phyloP scores from a whole-genome alignment of 176 grass and related monocot genomes.

The Aegilops sharonensis region DNA sequence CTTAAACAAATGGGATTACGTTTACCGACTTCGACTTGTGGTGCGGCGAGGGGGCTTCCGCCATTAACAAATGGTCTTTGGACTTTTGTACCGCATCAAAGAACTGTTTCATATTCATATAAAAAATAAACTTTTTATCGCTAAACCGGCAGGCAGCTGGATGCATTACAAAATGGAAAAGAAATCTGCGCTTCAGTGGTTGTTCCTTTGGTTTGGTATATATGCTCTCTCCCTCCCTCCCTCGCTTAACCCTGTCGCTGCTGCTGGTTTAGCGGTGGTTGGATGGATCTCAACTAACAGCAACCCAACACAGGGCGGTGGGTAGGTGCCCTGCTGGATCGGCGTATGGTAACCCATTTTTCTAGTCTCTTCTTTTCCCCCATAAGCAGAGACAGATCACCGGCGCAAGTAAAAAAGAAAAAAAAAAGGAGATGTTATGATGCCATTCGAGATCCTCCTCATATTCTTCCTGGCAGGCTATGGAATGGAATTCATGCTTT shows the following conservation, averaged over 20 bases:
- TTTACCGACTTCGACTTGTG: not conserved
- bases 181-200: not conserved
- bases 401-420: not conserved
- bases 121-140: not conserved
- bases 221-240: not conserved
- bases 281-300: constrained; percentile 52
- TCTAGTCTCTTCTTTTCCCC: not conserved
- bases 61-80: not conserved
- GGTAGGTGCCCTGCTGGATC: constrained; percentile 20
- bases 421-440: no score
- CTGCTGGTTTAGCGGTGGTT: constrained; percentile 26
- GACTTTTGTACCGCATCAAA: not conserved
- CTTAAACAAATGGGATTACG: not conserved
- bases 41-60: not conserved
- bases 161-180: not conserved
- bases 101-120: no score
- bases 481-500: no score
- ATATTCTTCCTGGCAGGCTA: no score
- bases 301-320: not conserved
- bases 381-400: not conserved
- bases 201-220: not conserved
- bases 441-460: no score
- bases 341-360: not conserved
- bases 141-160: not conserved
- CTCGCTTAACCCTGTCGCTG: constrained; percentile 10